Evolutionary conservation across 352 stramenopile genomes (phyloP), one percentile per base, ranked within the genome.

Genomic region (Globisporangium cylindrosporum): DNA sequence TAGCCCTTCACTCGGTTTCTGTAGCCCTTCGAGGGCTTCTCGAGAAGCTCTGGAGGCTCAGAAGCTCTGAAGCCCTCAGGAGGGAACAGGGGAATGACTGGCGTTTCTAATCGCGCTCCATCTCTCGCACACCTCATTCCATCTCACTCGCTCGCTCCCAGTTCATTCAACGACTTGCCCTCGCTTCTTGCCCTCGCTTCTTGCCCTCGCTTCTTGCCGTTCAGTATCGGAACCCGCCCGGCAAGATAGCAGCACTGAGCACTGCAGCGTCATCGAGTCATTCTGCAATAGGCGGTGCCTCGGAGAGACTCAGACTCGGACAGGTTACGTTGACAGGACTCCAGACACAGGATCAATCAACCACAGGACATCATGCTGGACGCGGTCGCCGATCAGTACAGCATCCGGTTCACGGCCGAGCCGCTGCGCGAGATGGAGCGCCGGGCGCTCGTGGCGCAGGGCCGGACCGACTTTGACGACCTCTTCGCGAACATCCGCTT

Each of bases 401-500:
- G 70, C 36, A 78, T 84, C 67, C 71, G 59, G 49, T 81, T 84
- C 69, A 63, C 68, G 22, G 73, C 75, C 0, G 71, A 73, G 7
- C 60, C 68, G 62, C 64, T 81, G 32, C 77, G 77, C 65, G 76
- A 80, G 29, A 66, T 66, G 36, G 73, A 83, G 64, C 72, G 69
- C 22, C 71, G 75, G 18, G 69, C 78, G 59, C 76, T 83, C 55
- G 73, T 77, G 25, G 67, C 76, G 41, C 73, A 80, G 54, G 69
- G 72, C 38, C 68, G 74, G 32, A 69, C 68, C 69, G 77, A 80
- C 56, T 73, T 71, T 24, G 27, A 32, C 24, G 62, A 63, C n/a
- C 72, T 86, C 32, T 82, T 83, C 70, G 65, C 72, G 62, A 82
- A 75, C 69, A 73, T 86, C 32, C 76, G 73, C 24, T 78, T 83